A percentile compares a stretch with the other conserved stretches of the same genome.
Conservation (phyloP, 73 alveolate species). For the Paramecium primaurelia region DNA sequence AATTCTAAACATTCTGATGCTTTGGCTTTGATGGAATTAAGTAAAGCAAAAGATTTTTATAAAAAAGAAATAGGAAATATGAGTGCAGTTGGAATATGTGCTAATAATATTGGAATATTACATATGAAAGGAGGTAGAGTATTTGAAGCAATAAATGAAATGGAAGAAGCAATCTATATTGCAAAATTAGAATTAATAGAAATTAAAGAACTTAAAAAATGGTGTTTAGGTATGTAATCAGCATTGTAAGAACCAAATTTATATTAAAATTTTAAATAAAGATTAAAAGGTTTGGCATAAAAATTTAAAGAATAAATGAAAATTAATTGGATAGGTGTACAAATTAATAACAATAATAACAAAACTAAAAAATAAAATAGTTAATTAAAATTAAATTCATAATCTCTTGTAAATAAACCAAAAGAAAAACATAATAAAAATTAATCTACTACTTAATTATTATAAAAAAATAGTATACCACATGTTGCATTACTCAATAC, state of each 20-base stretch:
- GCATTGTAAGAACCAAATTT: conserved; percentile 40
- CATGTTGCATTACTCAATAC: conserved; percentile 7
- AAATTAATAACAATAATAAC: background rate
- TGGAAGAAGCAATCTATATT: conserved; percentile 42
- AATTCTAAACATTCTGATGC: conserved; percentile 44
- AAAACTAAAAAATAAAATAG: background rate
- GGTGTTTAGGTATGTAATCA: conserved; percentile 26
- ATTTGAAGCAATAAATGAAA: conserved; percentile 47
- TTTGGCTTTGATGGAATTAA: conserved; percentile 35
- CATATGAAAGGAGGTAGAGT: conserved; percentile 49
- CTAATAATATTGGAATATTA: conserved; percentile 32
- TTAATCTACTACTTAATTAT: background rate
- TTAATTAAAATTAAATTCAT: background rate
- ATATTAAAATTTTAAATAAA: conserved; percentile 11
- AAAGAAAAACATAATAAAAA: background rate
- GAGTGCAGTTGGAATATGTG: conserved; percentile 53
- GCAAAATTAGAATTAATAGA: conserved; percentile 39
- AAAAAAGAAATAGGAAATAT: conserved; percentile 41
- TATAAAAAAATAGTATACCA: background rate
- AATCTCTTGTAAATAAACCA: background rate
- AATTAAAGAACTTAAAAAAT: conserved; percentile 18
- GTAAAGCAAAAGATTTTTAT: conserved; percentile 28
- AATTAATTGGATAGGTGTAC: background rate
- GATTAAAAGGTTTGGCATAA: conserved; percentile 20
- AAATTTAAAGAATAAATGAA: background rate